These are phyloP conservation scores for Crepidotus sp. DNA, from an alignment of 1,284 basidiomycete species.

Conservation along the genomic window DNA sequence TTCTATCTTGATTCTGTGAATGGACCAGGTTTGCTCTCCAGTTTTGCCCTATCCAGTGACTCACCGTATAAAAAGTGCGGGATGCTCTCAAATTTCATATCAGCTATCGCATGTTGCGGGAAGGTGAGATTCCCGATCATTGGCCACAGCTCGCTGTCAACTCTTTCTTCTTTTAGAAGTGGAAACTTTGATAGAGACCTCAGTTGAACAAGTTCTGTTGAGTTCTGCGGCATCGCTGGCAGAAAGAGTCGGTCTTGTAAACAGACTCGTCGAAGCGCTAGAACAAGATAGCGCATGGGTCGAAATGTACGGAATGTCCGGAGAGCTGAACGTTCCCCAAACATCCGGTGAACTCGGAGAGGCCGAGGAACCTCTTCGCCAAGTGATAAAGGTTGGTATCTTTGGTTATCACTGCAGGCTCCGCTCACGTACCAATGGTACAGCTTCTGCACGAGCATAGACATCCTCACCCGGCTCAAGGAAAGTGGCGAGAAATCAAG, in stretches of 20 bases:
- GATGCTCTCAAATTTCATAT: slow-evolving; percentile 57
- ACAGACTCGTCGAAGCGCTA: slow-evolving; percentile 47
- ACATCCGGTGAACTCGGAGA: slow-evolving; percentile 29
- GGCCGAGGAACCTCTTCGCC: slow-evolving; percentile 29
- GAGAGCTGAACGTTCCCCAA: slow-evolving; percentile 52
- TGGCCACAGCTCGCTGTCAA: background rate
- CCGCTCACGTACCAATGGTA: background rate
- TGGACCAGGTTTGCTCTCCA: slow-evolving; percentile 44
- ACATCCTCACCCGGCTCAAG: slow-evolving; percentile 29
- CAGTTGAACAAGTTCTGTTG: slow-evolving; percentile 34
- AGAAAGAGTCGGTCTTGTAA: slow-evolving; percentile 35
- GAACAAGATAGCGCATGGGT: slow-evolving; percentile 59
- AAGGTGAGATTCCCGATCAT: slow-evolving; percentile 41
- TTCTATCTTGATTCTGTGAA: slow-evolving; percentile 57
- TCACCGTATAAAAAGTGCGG: slow-evolving; percentile 34
- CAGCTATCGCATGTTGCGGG: slow-evolving; percentile 62
- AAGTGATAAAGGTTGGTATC: slow-evolving; percentile 33
- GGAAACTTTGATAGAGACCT: slow-evolving; percentile 46
- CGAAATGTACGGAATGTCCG: slow-evolving; percentile 56
- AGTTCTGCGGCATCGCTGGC: slow-evolving; percentile 25
- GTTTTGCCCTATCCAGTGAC: slow-evolving; percentile 5
- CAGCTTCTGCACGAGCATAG: slow-evolving; percentile 36
- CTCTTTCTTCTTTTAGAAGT: slow-evolving; percentile 39
- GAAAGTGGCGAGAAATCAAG: slow-evolving; percentile 58
- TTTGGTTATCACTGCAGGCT: background rate